These are phyloP conservation scores for Herpotrichia juniperi DNA, from an alignment of 2,329 filamentous ascomycete genomes.

Conservation along the genomic window DNA sequence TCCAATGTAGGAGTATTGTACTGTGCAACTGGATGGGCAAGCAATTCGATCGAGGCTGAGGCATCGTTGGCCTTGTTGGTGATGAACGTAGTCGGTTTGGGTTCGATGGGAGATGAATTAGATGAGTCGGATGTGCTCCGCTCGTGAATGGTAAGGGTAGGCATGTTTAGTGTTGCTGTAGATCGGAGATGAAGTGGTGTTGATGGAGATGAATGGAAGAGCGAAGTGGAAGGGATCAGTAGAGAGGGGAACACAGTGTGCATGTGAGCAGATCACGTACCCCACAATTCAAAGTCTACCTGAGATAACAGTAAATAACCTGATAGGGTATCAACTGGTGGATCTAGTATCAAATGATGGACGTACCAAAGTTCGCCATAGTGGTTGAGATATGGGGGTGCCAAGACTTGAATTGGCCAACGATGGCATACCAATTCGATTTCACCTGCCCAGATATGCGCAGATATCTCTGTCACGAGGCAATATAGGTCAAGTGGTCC, in stretches of 20 bases:
- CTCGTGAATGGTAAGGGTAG: background rate
- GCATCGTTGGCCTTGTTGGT: background rate
- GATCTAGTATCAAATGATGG: background rate
- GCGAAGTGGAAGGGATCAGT: too few relatives aligned
- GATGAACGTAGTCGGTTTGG: background rate
- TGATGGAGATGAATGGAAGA: too few relatives aligned
- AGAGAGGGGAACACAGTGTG: too few relatives aligned
- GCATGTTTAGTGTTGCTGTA: background rate
- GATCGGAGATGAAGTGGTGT: background rate
- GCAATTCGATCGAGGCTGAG: too few relatives aligned
- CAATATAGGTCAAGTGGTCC: too few relatives aligned
- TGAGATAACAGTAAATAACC: background rate
- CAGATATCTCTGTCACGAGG: too few relatives aligned
- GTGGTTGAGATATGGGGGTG: background rate
- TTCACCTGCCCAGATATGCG: too few relatives aligned
- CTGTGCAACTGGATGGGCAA: too few relatives aligned
- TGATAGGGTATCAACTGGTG: background rate
- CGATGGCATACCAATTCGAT: too few relatives aligned
- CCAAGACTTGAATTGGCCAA: too few relatives aligned
- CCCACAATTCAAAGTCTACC: too few relatives aligned
- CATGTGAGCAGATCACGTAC: too few relatives aligned
- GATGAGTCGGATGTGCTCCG: background rate
- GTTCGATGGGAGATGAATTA: background rate
- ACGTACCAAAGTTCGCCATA: background rate
- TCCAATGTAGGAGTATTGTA: slow-evolving; percentile 8